phyloP scores from a whole-genome alignment of 352 stramenopile genomes.

The Globisporangium recalcitrans region DNA sequence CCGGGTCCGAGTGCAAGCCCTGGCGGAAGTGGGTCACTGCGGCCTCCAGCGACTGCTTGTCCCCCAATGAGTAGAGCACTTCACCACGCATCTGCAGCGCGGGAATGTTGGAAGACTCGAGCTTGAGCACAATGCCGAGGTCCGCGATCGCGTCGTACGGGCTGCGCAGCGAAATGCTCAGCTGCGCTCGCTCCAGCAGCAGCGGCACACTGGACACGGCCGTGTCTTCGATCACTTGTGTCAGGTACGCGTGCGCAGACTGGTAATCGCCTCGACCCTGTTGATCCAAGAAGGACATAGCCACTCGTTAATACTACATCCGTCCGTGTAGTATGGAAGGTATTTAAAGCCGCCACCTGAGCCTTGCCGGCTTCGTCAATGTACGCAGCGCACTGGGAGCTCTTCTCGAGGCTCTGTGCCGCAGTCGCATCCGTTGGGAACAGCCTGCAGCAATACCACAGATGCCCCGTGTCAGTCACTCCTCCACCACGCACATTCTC shows the following conservation, averaged over 20 bases:
- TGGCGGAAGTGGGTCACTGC: constrained; percentile 71
- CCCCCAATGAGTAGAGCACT: constrained; percentile 75
- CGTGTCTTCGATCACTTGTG: constrained; percentile 59
- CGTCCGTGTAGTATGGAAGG: too few species aligned
- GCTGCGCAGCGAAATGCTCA: constrained; percentile 59
- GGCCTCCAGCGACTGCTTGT: constrained; percentile 72
- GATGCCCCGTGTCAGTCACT: not conserved
- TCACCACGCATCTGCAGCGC: constrained; percentile 71
- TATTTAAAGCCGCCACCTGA: constrained; percentile 14
- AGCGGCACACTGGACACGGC: constrained; percentile 67
- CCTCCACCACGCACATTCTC: not conserved
- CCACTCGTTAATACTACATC: too few species aligned
- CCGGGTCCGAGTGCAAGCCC: constrained; percentile 73
- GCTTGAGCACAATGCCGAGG: constrained; percentile 61
- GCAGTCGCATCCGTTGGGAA: constrained; percentile 53
- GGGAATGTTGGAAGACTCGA: constrained; percentile 60
- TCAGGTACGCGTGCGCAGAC: constrained; percentile 56
- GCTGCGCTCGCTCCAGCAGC: constrained; percentile 61
- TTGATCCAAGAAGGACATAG: not conserved
- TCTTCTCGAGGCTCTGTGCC: constrained; percentile 55
- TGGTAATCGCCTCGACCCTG: constrained; percentile 64
- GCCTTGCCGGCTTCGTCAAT: constrained; percentile 62
- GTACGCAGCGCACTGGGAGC: constrained; percentile 48
- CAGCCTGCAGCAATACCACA: constrained; percentile 23
- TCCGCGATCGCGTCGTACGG: constrained; percentile 77